Conservation (phyloP, 768 basidiomycete genomes). For the Amyloporia xantha region DNA sequence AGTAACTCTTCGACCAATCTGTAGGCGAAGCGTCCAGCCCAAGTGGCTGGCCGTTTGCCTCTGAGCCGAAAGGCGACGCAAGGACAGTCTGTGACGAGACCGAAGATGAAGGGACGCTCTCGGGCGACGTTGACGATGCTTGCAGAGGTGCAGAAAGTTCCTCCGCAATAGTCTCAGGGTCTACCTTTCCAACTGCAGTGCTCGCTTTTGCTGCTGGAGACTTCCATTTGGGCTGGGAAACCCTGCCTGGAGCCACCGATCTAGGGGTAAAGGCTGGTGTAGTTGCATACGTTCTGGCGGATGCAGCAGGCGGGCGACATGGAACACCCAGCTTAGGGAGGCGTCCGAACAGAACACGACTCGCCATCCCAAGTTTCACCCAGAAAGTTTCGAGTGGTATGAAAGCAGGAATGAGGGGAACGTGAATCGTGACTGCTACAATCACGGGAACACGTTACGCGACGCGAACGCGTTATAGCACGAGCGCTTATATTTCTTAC, state of each 20-base stretch:
- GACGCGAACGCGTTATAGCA: background rate
- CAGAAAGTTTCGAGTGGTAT: no score
- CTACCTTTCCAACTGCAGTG: slow-evolving; percentile 21
- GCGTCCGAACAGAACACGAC: background rate
- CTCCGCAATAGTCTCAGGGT: slow-evolving; percentile 15
- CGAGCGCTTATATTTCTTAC: no score
- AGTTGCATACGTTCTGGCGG: no score
- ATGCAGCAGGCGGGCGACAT: no score
- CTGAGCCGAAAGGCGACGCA: slow-evolving; percentile 1
- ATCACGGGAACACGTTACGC: background rate
- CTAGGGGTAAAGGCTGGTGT: no score
- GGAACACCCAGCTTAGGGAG: no score
- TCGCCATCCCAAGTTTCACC: no score
- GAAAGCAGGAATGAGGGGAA: no score
- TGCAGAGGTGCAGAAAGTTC: slow-evolving; percentile 13
- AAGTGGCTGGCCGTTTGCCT: slow-evolving; percentile 3
- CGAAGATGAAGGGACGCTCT: slow-evolving; percentile 13
- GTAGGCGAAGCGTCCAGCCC: slow-evolving; percentile 27
- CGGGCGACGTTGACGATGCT: slow-evolving; percentile 7
- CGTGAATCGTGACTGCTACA: no score
- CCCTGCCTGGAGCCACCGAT: background rate
- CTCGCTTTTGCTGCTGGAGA: slow-evolving; percentile 24
- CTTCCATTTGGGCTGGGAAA: background rate
- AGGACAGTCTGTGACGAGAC: slow-evolving; percentile 4
- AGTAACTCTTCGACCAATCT: slow-evolving; percentile 88